Base-by-base conservation (phyloP, 2,329 filamentous ascomycete genomes). In the Parastagonospora nodorum region DNA sequence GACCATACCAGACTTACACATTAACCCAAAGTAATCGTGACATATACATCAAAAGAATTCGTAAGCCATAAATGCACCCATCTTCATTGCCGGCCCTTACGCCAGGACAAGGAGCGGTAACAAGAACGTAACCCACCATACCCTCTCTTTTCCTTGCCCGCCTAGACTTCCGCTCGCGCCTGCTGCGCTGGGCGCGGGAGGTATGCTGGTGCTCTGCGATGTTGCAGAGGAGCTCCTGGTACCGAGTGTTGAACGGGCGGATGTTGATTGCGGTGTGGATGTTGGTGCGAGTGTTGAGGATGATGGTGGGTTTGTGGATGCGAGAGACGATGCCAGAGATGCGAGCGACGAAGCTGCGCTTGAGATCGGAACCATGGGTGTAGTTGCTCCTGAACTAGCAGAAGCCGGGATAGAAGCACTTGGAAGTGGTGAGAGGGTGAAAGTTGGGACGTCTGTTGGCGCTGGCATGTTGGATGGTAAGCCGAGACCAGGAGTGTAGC, bases 121-220 rank as follows among this genome's bases (percentile, higher is more conserved):
- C 5, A 70, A 38, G 38, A 71, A 68, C 1, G 59, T 47, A 8
- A 71, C 35, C 69, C 69, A 72, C 68, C 69, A 72, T 0, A 71
- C 68, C 39, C 44, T 55, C 44, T 70, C 67, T 16, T 63, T 66
- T 1, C 43, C 48, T 27, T 42, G 50, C 1, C 42, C 19, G 14
- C 44, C 45, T 9, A 58, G 5, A 8, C 39, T 33, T 5, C 39
- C 51, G 5, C 54, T 49, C 5, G 53, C 53, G 8, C 60, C 61
- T 27, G 51, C 55, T 10, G 59, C 60, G 27, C 57, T 64, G 5
- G 68, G 68, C n/a, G 68, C 67, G 32, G 61, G 65, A 11, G 68
- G 67, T 16, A 62, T 59, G 1, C 48, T 58, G 1, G 64, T 66
- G 8, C 49, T 41, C 15, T 55, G 48, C 10, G 58, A 48, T 28